A percentile compares a stretch with the other conserved stretches of the same genome.
Conservation (phyloP, 495 filamentous ascomycete genomes). For the Saxophila tyrrhenica region DNA sequence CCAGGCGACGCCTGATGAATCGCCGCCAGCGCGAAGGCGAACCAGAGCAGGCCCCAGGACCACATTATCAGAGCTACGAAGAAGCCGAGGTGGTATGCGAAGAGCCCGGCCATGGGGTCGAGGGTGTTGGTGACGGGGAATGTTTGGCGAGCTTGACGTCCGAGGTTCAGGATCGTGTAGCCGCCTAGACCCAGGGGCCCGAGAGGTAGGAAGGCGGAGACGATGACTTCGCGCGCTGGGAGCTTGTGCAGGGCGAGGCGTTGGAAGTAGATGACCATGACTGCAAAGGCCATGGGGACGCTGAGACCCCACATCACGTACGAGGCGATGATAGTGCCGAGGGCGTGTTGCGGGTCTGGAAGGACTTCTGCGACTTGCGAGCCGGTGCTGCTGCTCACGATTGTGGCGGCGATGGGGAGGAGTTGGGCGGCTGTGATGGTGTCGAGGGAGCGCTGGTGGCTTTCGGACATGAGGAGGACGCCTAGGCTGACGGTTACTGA, state of each 20-base stretch:
- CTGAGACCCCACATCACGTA: conserved; percentile 54
- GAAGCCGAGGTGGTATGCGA: conserved; percentile 45
- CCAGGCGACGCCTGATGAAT: conserved; percentile 22
- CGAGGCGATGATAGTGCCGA: conserved; percentile 44
- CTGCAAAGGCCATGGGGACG: conserved; percentile 42
- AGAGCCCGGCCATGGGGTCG: conserved; percentile 34
- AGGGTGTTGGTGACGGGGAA: conserved; percentile 45
- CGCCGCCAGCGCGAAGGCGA: conserved; percentile 43
- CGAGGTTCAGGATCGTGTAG: conserved; percentile 48
- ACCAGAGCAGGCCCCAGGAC: conserved; percentile 51
- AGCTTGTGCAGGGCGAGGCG: conserved; percentile 50
- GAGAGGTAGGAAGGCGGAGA: conserved; percentile 51
- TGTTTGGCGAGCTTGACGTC: conserved; percentile 36
- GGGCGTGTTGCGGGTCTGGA: conserved; percentile 40
- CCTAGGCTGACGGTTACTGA: conserved; percentile 42
- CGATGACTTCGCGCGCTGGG: conserved; percentile 49
- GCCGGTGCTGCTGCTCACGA: conserved; percentile 49
- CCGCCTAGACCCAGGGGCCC: conserved; percentile 52
- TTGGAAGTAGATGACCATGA: conserved; percentile 52
- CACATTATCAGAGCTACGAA: conserved; percentile 47
- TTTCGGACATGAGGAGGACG: conserved; percentile 36
- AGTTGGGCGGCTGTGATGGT: conserved; percentile 51
- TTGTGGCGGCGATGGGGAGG: conserved; percentile 48
- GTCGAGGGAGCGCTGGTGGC: conserved; percentile 34
- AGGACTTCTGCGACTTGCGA: conserved; percentile 44